Evolutionary conservation across 108 stramenopile species (phyloP), one percentile per base, ranked within the genome.

Genomic region (Nitzschia palea): DNA sequence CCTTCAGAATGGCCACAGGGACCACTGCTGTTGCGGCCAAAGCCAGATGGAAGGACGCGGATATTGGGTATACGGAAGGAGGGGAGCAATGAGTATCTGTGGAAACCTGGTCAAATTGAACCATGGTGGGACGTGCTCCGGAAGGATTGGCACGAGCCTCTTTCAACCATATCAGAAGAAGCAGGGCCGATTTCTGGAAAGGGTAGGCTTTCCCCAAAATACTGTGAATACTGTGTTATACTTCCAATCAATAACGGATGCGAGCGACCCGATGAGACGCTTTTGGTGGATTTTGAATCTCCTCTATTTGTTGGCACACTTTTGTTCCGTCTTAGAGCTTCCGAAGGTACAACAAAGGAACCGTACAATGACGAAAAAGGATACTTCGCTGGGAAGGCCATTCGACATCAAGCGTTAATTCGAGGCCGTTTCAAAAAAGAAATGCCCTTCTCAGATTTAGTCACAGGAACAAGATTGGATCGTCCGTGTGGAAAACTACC

Each of bases 241-340:
- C 62, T 85, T 17, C 84, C 84, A 4, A 80, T 85, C 28, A 85
- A 85, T 44, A 77, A 73, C 70, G 84, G 84, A 15, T 56, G 23
- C 17, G 84, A 85, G 43, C 31, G 53, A 15, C 25, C 36, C 25
- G 80, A 80, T 44, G 57, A 70, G 12, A 80, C 80, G 44, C 34
- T 81, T 32, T 78, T 85, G 1, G 63, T 82, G 15, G 85, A 86
- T 45, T 86, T 86, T 76, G 80, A 86, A 73, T 65, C 70, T 3
- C 51, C 69, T 32, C 44, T 62, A 20, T 86, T 86, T 34, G 56
- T 74, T 22, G 85, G 85, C 22, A 81, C 82, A 4, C 55, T 70
- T 5, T 56, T 81, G 25, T 51, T 86, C 55, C 72, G 85, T 20
- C 67, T 86, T 3, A 73, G 63, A 44, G 34, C 29, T 23, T 18